Evolutionary conservation across 371 early-diverging fungal species (phyloP).

Genomic region (Actinomortierella ambigua): DNA sequence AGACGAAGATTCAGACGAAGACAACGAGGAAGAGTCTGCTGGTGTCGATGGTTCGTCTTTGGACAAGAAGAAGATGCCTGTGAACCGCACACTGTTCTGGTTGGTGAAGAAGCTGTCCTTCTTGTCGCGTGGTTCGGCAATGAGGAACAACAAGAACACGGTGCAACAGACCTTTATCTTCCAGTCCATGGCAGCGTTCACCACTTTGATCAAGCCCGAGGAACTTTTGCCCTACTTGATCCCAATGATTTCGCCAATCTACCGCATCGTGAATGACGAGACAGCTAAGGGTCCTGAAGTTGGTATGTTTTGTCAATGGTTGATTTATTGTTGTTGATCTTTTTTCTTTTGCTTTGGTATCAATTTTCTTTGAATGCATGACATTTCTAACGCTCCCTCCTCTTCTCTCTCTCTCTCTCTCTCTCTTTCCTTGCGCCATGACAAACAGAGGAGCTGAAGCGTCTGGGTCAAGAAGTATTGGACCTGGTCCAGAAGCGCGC

Average conservation of each 20-base stretch:
- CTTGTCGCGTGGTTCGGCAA: conserved; percentile 67
- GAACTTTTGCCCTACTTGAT: conserved; percentile 68
- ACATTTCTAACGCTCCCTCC: neutral
- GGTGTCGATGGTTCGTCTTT: conserved; percentile 23
- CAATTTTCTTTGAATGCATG: neutral
- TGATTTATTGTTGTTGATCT: neutral
- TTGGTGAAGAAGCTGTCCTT: conserved; percentile 70
- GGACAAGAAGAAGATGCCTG: conserved; percentile 13
- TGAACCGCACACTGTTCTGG: conserved; percentile 60
- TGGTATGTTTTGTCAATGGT: conserved; percentile 47
- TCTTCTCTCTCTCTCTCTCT: neutral
- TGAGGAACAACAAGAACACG: conserved; percentile 28
- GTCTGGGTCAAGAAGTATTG: conserved; percentile 80
- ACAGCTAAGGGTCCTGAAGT: conserved; percentile 63
- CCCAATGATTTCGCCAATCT: conserved; percentile 79
- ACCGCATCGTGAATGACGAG: conserved; percentile 80
- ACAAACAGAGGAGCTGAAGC: conserved; percentile 75
- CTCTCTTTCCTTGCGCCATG: too few relatives aligned
- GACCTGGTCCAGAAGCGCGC: conserved; percentile 78
- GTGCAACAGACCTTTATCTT: conserved; percentile 77
- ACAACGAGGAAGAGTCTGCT: conserved; percentile 46
- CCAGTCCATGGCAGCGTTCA: conserved; percentile 92
- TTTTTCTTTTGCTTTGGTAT: neutral
- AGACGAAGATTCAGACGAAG: conserved; percentile 52
- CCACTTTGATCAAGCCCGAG: conserved; percentile 61